These are phyloP conservation scores for Kurtzmaniella quercitrusa DNA, from an alignment of 1,139 yeast genomes.

Conservation along the genomic window DNA sequence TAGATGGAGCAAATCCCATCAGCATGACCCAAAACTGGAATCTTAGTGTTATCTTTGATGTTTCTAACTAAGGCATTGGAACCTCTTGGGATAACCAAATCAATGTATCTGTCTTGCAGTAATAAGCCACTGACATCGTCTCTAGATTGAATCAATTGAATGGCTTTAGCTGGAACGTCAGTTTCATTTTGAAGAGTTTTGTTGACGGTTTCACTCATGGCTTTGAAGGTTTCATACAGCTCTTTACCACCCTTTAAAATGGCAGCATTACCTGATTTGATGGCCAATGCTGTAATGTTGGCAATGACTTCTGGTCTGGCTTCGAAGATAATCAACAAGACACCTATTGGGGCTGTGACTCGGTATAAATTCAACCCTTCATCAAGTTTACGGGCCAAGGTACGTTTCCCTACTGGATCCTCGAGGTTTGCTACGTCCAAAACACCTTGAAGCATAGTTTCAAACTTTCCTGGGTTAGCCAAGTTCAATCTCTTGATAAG, in stretches of 20 bases:
- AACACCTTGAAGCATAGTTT: slow-evolving; percentile 90
- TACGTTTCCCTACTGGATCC: slow-evolving; percentile 87
- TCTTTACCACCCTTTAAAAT: slow-evolving; percentile 98
- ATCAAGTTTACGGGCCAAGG: slow-evolving; percentile 79
- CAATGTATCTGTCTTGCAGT: slow-evolving; percentile 83
- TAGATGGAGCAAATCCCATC: slow-evolving; percentile 94
- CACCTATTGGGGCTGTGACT: slow-evolving; percentile 93
- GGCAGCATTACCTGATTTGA: slow-evolving; percentile 94
- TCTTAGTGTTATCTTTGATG: slow-evolving; percentile 83
- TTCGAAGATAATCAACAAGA: slow-evolving; percentile 86
- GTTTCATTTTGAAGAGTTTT: slow-evolving; percentile 53
- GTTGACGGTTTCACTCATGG: slow-evolving; percentile 71
- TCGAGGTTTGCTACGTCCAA: slow-evolving; percentile 82
- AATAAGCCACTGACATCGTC: slow-evolving; percentile 84
- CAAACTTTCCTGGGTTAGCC: slow-evolving; percentile 78
- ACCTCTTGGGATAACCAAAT: slow-evolving; percentile 95
- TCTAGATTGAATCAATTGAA: slow-evolving; percentile 84
- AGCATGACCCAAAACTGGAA: slow-evolving; percentile 97
- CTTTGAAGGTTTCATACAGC: slow-evolving; percentile 75
- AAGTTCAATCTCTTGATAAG: slow-evolving; percentile 81
- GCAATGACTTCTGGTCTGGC: slow-evolving; percentile 98
- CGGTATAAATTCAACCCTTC: slow-evolving; percentile 79
- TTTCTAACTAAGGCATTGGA: slow-evolving; percentile 83
- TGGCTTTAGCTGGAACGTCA: slow-evolving; percentile 70
- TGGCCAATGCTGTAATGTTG: slow-evolving; percentile 90